Evolutionary conservation across 345 rosid species (phyloP), one percentile per base, ranked within the genome.

Genomic region (Gossypium raimondii): DNA sequence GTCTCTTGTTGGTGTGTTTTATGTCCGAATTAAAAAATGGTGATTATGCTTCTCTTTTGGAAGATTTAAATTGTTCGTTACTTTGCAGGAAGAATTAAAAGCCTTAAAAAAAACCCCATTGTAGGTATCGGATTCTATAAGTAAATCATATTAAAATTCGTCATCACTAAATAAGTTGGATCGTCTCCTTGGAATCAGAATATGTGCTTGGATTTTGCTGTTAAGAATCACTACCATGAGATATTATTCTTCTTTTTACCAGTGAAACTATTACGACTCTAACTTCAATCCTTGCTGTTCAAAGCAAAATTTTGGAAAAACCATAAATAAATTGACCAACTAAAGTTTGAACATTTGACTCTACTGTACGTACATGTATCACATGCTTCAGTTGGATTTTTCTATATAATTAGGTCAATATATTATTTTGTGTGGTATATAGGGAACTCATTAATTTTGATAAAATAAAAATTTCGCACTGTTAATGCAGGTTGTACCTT

Each of bases 21-120:
- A 82, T 47, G 17, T 24, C n/a, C 41, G 7, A 34, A 34, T 70
- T 60, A 64, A 48, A 12, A 14, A 13, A 58, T 11, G 18, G 44
- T 18, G 77, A 83, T 72, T 79, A 57, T 85, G 75, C 74, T 77
- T 75, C 79, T 73, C 79, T 62, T 81, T 83, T 67, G 27, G 65
- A 75, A 75, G 82, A 79, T 82, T 74, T 74, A 77, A 76, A 70
- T 45, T 72, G 63, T 44, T 48, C 61, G 51, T 22, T 41, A 50
- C 7, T 11, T 34, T 25, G 10, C 20, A 45, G 48, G 14, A 67
- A 20, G 57, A 61, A 56, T 11, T 17, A 17, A 53, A 41, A 53
- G 18, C 9, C 4, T 16, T 52, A 17, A 51, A 51, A 51, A 51
- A 16, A 14, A 11, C 22, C 22, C 43, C 43, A 29, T 63, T 65